Evolutionary conservation across 805 yeast species (phyloP).

Genomic region (Sungouiella blattae): DNA sequence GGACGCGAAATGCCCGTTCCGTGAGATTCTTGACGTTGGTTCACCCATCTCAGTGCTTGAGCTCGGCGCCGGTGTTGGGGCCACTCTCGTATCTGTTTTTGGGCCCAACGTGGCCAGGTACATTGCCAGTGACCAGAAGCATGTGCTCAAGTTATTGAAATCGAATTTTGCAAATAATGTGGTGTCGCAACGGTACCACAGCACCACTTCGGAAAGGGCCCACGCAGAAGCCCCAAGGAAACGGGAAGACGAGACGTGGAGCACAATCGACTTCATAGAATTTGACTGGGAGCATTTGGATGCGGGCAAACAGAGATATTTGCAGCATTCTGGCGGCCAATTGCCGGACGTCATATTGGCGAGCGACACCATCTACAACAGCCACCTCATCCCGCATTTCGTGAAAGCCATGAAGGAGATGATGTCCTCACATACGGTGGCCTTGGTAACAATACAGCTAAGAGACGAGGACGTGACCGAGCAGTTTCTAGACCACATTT

Average conservation of each 20-base stretch:
- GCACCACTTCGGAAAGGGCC: slow-evolving; percentile 6
- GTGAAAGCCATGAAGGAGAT: slow-evolving; percentile 39
- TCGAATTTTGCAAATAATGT: slow-evolving; percentile 44
- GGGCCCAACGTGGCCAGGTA: slow-evolving; percentile 33
- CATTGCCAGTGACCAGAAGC: slow-evolving; percentile 59
- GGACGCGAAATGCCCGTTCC: slow-evolving; percentile 24
- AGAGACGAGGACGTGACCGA: slow-evolving; percentile 51
- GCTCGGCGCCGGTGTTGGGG: slow-evolving; percentile 61
- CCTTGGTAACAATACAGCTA: slow-evolving; percentile 48
- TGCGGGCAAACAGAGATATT: slow-evolving; percentile 23
- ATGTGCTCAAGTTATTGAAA: slow-evolving; percentile 47
- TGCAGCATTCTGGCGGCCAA: slow-evolving; percentile 5
- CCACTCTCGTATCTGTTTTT: slow-evolving; percentile 42
- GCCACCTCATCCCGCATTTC: slow-evolving; percentile 50
- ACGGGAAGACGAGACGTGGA: not conserved
- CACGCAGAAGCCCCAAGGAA: not conserved
- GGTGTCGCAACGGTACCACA: slow-evolving; percentile 7
- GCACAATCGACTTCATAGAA: slow-evolving; percentile 44
- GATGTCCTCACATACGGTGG: slow-evolving; percentile 27
- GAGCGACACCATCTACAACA: slow-evolving; percentile 66
- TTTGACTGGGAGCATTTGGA: slow-evolving; percentile 60
- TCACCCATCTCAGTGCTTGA: slow-evolving; percentile 41
- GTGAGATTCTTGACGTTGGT: slow-evolving; percentile 8
- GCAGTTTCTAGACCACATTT: slow-evolving; percentile 35
- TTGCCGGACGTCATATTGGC: slow-evolving; percentile 51